Evolutionary conservation across 2,329 filamentous ascomycete species (phyloP).

Genomic region (Claviceps sp.): DNA sequence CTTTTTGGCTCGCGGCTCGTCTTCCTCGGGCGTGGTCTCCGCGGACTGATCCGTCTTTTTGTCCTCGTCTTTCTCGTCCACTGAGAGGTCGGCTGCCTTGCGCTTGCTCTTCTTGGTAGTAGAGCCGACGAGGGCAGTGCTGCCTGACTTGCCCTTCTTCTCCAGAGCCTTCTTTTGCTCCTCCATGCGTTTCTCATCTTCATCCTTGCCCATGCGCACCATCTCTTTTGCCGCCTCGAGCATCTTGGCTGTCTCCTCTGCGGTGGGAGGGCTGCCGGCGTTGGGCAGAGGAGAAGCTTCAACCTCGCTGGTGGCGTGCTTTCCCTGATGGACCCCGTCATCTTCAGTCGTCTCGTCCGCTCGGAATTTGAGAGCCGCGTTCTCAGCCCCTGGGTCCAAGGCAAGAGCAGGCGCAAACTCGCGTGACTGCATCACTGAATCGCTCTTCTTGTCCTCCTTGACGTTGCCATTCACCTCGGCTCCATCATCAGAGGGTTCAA

Average conservation of each 20-base stretch:
- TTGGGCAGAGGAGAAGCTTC: conserved; percentile 55
- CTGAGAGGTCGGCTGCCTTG: conserved; percentile 58
- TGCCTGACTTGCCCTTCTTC: conserved; percentile 23
- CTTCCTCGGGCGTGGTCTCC: conserved; percentile 21
- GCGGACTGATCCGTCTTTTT: conserved; percentile 23
- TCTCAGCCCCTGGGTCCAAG: conserved; percentile 40
- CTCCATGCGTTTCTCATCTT: conserved; percentile 26
- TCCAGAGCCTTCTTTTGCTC: conserved; percentile 24
- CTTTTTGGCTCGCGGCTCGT: conserved; percentile 53
- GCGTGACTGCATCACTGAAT: conserved; percentile 29
- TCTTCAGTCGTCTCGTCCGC: conserved; percentile 47
- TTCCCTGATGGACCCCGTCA: conserved; percentile 47
- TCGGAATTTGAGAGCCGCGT: conserved; percentile 52
- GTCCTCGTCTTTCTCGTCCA: conserved; percentile 41
- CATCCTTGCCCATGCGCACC: conserved; percentile 55
- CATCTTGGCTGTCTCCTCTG: conserved; percentile 71
- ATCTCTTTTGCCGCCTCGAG: conserved; percentile 77
- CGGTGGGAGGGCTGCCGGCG: conserved; percentile 53
- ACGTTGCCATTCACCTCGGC: conserved; percentile 17
- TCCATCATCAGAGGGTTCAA: conserved; percentile 17
- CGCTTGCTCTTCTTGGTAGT: conserved; percentile 49
- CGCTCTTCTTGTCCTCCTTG: conserved; percentile 18
- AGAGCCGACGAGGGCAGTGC: conserved; percentile 16
- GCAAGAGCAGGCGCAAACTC: conserved; percentile 36
- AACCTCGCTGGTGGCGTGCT: conserved; percentile 59